Conservation (phyloP, 768 basidiomycete species). For the Solioccasus polychromus region DNA sequence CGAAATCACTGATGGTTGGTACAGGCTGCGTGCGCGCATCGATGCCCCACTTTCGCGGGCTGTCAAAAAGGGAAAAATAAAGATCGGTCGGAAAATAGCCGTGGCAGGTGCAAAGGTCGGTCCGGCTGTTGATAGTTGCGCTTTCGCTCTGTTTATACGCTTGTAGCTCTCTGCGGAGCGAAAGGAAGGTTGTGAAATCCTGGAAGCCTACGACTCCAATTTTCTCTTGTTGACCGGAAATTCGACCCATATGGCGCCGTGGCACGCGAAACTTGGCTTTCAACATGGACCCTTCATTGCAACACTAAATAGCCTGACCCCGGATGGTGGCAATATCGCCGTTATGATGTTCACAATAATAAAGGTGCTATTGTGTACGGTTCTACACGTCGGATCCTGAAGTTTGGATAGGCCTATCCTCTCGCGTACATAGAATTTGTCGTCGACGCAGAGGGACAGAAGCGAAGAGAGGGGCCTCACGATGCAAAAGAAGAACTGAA, state of each 20-base stretch:
- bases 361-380: constrained; percentile 43
- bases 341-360: constrained; percentile 71
- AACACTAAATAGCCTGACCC: constrained; percentile 71
- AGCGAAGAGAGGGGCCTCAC: constrained; percentile 57
- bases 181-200: constrained; percentile 77
- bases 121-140: constrained; percentile 1
- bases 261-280: constrained; percentile 89
- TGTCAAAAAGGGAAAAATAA: constrained; percentile 59
- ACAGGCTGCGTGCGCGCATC: constrained; percentile 71
- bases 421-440: constrained; percentile 77
- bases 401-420: constrained; percentile 52
- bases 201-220: constrained; percentile 73
- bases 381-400: neutral
- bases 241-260: constrained; percentile 79
- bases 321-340: constrained; percentile 77
- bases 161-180: constrained; percentile 61
- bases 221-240: constrained; percentile 76
- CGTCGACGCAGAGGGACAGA: constrained; percentile 47
- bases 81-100: constrained; percentile 79
- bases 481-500: constrained; percentile 66
- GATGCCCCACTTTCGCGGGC: constrained; percentile 76
- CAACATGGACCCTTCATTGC: constrained; percentile 62
- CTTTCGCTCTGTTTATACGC: neutral
- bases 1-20: constrained; percentile 99
- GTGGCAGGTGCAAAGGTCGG: constrained; percentile 77